Conservation (phyloP, 2,329 filamentous ascomycete genomes). For the Plenodomus lindquistii region DNA sequence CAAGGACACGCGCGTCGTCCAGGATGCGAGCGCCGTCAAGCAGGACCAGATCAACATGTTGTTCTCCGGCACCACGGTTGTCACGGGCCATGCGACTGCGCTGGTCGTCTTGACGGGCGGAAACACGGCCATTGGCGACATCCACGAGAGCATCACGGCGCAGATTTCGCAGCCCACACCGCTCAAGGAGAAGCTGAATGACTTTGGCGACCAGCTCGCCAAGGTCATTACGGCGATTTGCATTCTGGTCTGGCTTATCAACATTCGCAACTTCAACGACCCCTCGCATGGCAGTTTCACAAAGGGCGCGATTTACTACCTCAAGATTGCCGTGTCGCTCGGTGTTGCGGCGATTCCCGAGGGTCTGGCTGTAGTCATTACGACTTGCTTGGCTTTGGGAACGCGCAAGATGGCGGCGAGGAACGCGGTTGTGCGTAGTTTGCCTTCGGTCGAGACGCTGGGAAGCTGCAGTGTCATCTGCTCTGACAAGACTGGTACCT, state of each 20-base stretch:
- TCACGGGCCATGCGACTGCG: constrained; percentile 89
- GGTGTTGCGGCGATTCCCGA: constrained; percentile 98
- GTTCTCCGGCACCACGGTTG: constrained; percentile 97
- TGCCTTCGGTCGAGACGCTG: constrained; percentile 95
- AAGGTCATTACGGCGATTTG: constrained; percentile 99
- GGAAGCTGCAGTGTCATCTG: constrained; percentile 99
- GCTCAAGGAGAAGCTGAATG: constrained; percentile 97
- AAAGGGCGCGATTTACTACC: constrained; percentile 98
- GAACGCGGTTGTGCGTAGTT: constrained; percentile 93
- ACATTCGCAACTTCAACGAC: constrained; percentile 95
- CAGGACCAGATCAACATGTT: constrained; percentile 98
- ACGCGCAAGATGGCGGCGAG: constrained; percentile 99
- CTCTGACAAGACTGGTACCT: constrained; percentile 97
- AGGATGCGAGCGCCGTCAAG: constrained; percentile 84
- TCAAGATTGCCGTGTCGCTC: constrained; percentile 98
- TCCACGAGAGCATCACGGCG: constrained; percentile 96
- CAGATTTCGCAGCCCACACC: constrained; percentile 98
- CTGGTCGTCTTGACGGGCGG: constrained; percentile 88
- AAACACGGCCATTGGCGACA: constrained; percentile 94
- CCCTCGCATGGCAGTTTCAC: constrained; percentile 90
- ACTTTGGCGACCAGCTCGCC: constrained; percentile 93
- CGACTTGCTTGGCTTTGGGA: constrained; percentile 93
- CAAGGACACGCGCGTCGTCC: constrained; percentile 73
- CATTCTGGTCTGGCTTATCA: constrained; percentile 96
- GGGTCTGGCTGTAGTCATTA: constrained; percentile 96